Percentiles rank a stretch among this genome's conserved stretches.
phyloP scores from a whole-genome alignment of 495 filamentous ascomycete species.

The Alectoria sarmentosa region DNA sequence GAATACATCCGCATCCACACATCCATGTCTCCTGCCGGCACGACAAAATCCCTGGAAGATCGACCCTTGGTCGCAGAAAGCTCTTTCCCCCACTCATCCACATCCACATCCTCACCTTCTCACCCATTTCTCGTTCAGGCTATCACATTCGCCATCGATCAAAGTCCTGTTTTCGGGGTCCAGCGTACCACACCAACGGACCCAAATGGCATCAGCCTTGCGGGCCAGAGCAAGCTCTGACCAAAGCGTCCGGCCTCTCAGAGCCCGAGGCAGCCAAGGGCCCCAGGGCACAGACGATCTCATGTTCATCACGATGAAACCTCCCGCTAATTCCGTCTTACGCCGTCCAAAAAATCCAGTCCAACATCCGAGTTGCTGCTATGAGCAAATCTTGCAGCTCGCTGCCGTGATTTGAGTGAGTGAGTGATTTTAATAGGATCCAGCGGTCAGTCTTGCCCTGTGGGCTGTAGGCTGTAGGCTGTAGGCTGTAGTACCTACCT shows the following conservation, averaged over 20 bases:
- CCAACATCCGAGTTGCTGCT: conserved; percentile 5
- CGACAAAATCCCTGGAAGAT: conserved; percentile 13
- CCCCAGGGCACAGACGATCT: conserved; percentile 7
- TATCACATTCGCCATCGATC: no score
- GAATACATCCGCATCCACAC: no score
- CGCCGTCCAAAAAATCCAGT: background rate
- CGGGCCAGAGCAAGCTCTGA: conserved; percentile 5
- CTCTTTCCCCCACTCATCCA: conserved; percentile 4
- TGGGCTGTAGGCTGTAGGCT: background rate
- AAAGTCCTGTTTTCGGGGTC: conserved; percentile 4
- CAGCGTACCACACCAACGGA: conserved; percentile 1
- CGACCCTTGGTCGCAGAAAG: conserved; percentile 15
- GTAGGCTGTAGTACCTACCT: background rate
- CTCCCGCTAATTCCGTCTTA: conserved; percentile 9
- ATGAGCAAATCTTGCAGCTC: conserved; percentile 10
- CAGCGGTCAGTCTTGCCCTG: background rate
- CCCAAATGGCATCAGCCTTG: conserved; percentile 1
- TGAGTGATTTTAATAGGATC: no score
- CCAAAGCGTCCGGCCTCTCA: background rate
- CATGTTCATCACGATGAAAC: conserved; percentile 17
- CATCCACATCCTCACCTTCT: no score
- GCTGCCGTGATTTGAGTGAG: conserved; percentile 7
- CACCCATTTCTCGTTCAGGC: conserved; percentile 12
- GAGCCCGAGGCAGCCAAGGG: background rate
- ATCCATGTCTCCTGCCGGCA: conserved; percentile 2